These are phyloP conservation scores for Xerocomus minutiporus DNA, from an alignment of 1,284 basidiomycete genomes.

Conservation along the genomic window DNA sequence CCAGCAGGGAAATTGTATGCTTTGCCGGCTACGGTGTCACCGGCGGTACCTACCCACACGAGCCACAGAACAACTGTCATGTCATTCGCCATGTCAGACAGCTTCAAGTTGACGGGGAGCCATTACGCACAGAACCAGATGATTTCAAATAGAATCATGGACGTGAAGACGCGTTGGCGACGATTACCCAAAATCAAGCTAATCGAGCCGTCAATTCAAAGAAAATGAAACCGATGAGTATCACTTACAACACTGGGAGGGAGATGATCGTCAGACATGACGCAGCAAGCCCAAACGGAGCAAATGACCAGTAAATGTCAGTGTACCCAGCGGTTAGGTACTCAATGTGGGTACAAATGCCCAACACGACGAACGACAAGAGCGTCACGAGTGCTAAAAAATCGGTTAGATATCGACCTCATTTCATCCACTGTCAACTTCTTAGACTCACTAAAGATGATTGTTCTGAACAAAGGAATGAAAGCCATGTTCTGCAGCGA, in stretches of 20 bases:
- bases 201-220: slow-evolving; percentile 1
- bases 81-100: not conserved
- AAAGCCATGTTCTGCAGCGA: slow-evolving; percentile 15
- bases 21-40: slow-evolving; percentile 7
- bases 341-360: slow-evolving; percentile 18
- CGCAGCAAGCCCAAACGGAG: slow-evolving; percentile 15
- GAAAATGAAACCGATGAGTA: not conserved
- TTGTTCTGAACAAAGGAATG: slow-evolving; percentile 23
- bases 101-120: not conserved
- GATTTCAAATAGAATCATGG: slow-evolving; percentile 23
- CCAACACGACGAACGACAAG: slow-evolving; percentile 20
- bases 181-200: slow-evolving; percentile 18
- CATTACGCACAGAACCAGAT: slow-evolving; percentile 25
- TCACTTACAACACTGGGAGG: slow-evolving; percentile 25
- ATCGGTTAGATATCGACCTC: not conserved
- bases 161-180: slow-evolving; percentile 14
- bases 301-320: slow-evolving; percentile 7
- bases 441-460: slow-evolving; percentile 21
- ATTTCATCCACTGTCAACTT: not conserved
- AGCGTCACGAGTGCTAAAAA: slow-evolving; percentile 15
- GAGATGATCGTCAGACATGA: slow-evolving; percentile 16
- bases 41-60: slow-evolving; percentile 19
- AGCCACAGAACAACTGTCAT: slow-evolving; percentile 22
- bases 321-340: slow-evolving; percentile 6
- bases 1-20: slow-evolving; percentile 17